These are phyloP conservation scores for Boletus reticulatus DNA, from an alignment of 768 basidiomycete genomes.

Conservation along the genomic window DNA sequence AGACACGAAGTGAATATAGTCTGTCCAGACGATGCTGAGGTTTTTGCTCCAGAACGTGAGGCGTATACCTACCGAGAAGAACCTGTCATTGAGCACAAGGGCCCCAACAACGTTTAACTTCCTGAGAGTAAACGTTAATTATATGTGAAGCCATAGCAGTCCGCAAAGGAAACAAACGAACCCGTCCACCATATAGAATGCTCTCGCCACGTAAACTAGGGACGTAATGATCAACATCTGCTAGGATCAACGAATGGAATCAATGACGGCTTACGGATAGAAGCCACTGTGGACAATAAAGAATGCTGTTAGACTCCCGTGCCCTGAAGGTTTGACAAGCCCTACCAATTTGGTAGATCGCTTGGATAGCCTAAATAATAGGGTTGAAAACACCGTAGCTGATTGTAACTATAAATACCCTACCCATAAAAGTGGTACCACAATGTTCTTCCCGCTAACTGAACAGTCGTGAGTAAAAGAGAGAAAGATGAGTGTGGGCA, in stretches of 20 bases:
- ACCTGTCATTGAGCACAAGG: neutral
- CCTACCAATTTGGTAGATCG: constrained; percentile 9
- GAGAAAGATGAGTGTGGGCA: neutral
- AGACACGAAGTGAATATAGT: neutral
- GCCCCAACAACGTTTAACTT: neutral
- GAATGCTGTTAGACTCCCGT: neutral
- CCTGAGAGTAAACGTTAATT: neutral
- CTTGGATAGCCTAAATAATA: neutral
- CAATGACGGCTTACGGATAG: neutral
- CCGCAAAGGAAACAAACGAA: neutral
- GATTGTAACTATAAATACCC: neutral
- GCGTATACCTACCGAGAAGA: neutral
- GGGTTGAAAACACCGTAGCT: neutral
- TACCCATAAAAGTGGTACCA: constrained; percentile 9
- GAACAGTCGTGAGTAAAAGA: neutral
- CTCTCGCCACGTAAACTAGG: constrained; percentile 1
- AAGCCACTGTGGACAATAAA: neutral
- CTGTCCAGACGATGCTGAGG: neutral
- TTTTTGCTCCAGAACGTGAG: neutral
- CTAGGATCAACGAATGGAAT: neutral
- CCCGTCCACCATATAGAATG: constrained; percentile 5
- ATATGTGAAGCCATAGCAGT: neutral
- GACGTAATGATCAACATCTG: neutral
- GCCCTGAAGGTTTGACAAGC: too few species aligned
- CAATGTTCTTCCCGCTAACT: constrained; percentile 7